Conservation (phyloP, 495 filamentous ascomycete genomes). For the Penicillium fimorum region DNA sequence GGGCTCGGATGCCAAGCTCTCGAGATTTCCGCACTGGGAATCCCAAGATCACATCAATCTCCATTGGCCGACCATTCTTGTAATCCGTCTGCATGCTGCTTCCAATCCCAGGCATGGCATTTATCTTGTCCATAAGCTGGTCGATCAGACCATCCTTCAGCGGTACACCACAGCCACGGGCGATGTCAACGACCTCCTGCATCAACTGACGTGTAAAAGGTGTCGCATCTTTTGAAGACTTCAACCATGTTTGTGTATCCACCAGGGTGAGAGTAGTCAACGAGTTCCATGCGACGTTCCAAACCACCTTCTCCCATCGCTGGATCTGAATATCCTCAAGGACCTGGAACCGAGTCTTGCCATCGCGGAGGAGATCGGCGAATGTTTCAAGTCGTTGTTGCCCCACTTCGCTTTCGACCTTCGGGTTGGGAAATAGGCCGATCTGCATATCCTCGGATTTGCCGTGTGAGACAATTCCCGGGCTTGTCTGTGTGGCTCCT, state of each 20-base stretch:
- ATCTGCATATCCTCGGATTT: slow-evolving; percentile 48
- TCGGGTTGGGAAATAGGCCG: slow-evolving; percentile 45
- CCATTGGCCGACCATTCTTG: slow-evolving; percentile 49
- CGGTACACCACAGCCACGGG: slow-evolving; percentile 40
- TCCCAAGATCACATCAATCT: slow-evolving; percentile 57
- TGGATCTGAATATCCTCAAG: slow-evolving; percentile 45
- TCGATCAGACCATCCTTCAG: slow-evolving; percentile 42
- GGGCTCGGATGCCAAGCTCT: slow-evolving; percentile 47
- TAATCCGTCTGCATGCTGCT: slow-evolving; percentile 57
- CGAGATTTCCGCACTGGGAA: slow-evolving; percentile 49
- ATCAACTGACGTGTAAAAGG: slow-evolving; percentile 45
- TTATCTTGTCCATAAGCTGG: slow-evolving; percentile 41
- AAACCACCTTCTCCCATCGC: slow-evolving; percentile 55
- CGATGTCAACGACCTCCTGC: slow-evolving; percentile 50
- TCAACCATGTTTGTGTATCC: slow-evolving; percentile 50
- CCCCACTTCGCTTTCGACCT: slow-evolving; percentile 23
- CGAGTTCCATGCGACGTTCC: slow-evolving; percentile 56
- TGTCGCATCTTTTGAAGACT: slow-evolving; percentile 41
- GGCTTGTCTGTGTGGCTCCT: slow-evolving; percentile 45
- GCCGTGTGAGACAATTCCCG: slow-evolving; percentile 45
- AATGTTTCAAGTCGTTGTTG: slow-evolving; percentile 37
- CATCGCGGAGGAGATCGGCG: slow-evolving; percentile 33
- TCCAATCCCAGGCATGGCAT: slow-evolving; percentile 41
- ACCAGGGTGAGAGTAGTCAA: slow-evolving; percentile 50
- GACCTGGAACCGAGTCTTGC: slow-evolving; percentile 41